Percentiles rank a stretch among this genome's conserved stretches.
These are phyloP conservation scores for Elaeis oleifera DNA, from an alignment of 202 grass and related monocot genomes.

Conservation along the genomic window DNA sequence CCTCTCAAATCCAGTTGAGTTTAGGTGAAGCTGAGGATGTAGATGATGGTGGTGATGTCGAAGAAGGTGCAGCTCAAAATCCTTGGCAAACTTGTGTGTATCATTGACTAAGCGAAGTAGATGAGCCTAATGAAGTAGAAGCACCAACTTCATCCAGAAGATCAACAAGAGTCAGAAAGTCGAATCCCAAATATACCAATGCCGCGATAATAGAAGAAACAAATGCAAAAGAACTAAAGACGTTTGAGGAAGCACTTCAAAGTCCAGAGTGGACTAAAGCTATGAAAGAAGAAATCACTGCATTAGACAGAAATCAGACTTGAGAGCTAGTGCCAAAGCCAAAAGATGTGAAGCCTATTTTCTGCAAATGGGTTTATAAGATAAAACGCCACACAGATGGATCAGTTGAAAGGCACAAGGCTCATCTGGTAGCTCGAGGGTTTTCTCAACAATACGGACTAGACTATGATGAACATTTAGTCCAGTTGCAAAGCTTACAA, in stretches of 20 bases:
- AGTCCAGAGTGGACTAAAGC: background rate
- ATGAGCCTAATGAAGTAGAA: no score
- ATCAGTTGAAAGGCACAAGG: slow-evolving; percentile 6
- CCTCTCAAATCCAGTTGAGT: no score
- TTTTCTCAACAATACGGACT: no score
- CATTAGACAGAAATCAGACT: slow-evolving; percentile 18
- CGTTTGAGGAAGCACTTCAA: background rate
- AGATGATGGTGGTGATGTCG: no score
- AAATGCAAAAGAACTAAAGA: background rate
- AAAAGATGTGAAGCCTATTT: slow-evolving; percentile 15
- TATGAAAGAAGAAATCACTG: slow-evolving; percentile 6
- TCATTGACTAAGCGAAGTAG: no score
- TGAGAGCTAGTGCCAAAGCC: slow-evolving; percentile 11
- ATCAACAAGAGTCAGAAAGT: background rate
- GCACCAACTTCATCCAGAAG: no score
- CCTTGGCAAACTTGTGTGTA: no score
- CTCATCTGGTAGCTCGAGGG: background rate
- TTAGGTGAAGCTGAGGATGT: no score
- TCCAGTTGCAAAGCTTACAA: slow-evolving; percentile 2
- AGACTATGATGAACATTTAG: slow-evolving; percentile 2
- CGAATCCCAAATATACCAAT: slow-evolving; percentile 5
- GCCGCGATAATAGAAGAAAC: background rate
- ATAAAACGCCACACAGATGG: background rate
- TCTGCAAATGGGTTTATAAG: slow-evolving; percentile 12
- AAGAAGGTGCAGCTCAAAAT: no score